Base-by-base conservation (phyloP, 2,329 filamentous ascomycete genomes). In the Ophiobolus disseminans region DNA sequence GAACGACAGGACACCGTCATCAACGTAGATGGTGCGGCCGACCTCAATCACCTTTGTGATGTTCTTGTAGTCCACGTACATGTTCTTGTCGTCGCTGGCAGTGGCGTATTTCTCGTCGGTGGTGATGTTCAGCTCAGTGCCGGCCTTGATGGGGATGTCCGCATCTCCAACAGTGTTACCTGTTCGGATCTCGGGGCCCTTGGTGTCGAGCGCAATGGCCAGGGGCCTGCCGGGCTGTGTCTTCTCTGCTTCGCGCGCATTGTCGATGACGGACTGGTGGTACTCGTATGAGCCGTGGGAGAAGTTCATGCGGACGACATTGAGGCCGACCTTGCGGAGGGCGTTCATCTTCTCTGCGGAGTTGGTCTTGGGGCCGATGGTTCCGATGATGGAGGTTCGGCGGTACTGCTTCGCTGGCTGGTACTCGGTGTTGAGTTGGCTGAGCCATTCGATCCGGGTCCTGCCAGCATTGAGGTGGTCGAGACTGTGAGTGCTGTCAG, bases 221-320 rank as follows among this genome's bases (percentile, higher is more conserved):
- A 99, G 81, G 65, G 92, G 94, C 61, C 94, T 90, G 62, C 94
- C 94, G 21, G 82, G 70, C 77, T 91, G 85, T 50, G 80, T 75
- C 72, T 82, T 85, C 80, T 96, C 92, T 60, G 94, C 94, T 73
- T 89, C 84, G 72, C 91, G 90, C 64, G 93, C 85, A 80, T 99
- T 87, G 82, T 99, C 91, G 72, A 99, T 97, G 74, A 99, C 94
- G 57, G 91, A 93, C 83, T 97, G 91, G 81, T 96, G 92, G 82
- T 97, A 99, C 80, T 88, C 92, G 78, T 97, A 94, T 63, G 87
- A 88, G 69, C 90, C 90, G 78, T 96, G 90, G 60, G 89, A 96
- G 76, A 97, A 97, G 88, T 99, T 99, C 94, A 99, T 99, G 80
- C 94, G 93, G 65, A 97, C 94, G 64, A 99, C 91, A 79, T 97